Evolutionary conservation across 441 rosid genomes (phyloP), one percentile per base, ranked within the genome.

Genomic region (Iberis amara): DNA sequence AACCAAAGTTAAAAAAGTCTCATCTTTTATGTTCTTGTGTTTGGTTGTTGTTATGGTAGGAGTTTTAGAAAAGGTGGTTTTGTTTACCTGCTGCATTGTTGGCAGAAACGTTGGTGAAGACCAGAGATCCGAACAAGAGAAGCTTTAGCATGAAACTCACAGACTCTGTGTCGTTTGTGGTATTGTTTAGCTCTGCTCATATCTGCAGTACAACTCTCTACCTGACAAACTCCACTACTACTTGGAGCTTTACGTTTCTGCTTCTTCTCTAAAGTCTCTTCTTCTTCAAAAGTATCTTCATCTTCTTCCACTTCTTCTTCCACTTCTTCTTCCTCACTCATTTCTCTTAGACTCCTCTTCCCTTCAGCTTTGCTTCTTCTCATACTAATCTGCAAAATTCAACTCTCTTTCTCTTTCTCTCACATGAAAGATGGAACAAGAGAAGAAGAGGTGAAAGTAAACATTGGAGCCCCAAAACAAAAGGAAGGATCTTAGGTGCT

Each of bases 81-180:
- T 4, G 30, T 26, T 8, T 30, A 89, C 97, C 86, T 86, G 95
- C 97, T 89, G 64, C 97, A 89, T 83, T 86, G 97, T 63, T 89
- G 97, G 73, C 97, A 89, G 59, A 89, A 89, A 50, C 97, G 90
- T 64, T 83, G 82, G 6, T 68, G 79, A 40, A 62, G 63, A 38
- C 89, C 90, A 21, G 59, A 71, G 46, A 89, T 71, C 47, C 40
- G 55, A 36, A 75, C 97, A 15, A 49, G 44, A 3, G 83, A 15
- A 54, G 86, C 82, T 68, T 80, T 89, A 69, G 97, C 85, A 42
- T 89, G 97, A 62, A 42, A 27, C 64, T 86, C 86, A 28, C 97
- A 89, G 13, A 86, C 97, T 68, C 78, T 89, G 62, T 89, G 97
- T 33, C 97, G 81, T 58, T 64, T 69, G 39, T 89, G 88, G 62